Conservation (phyloP, 2,329 filamentous ascomycete genomes). For the Botrytis sinoallii region DNA sequence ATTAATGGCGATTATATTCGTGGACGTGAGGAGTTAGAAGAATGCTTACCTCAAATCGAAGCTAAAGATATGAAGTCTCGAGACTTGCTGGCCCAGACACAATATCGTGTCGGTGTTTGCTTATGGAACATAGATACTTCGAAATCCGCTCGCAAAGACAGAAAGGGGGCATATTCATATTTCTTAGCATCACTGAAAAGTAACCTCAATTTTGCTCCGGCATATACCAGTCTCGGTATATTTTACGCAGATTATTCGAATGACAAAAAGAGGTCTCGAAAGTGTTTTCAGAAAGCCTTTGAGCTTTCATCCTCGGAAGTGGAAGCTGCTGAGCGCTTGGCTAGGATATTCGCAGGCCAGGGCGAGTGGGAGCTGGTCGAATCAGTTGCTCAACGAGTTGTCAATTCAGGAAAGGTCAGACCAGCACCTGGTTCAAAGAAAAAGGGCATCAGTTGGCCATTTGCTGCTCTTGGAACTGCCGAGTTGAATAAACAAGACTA, state of each 20-base stretch:
- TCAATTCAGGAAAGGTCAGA: constrained; percentile 91
- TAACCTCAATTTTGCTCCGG: constrained; percentile 82
- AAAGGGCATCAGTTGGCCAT: constrained; percentile 93
- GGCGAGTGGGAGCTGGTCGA: constrained; percentile 97
- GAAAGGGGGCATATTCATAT: constrained; percentile 76
- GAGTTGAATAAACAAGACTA: constrained; percentile 95
- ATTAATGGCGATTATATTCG: constrained; percentile 70
- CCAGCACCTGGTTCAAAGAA: constrained; percentile 90
- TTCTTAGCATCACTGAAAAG: constrained; percentile 83
- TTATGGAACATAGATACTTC: constrained; percentile 81
- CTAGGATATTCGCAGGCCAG: constrained; percentile 80
- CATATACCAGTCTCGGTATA: constrained; percentile 85
- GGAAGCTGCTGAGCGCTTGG: constrained; percentile 80
- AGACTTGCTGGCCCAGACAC: constrained; percentile 78
- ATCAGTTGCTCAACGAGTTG: constrained; percentile 81
- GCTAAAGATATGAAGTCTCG: constrained; percentile 56
- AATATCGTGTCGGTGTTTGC: constrained; percentile 84
- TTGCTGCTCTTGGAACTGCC: constrained; percentile 87
- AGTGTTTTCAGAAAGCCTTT: constrained; percentile 94
- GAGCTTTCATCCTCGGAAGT: constrained; percentile 87
- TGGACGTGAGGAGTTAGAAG: constrained; percentile 68
- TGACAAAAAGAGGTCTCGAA: constrained; percentile 81
- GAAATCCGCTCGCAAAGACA: constrained; percentile 70
- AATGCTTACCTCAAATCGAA: constrained; percentile 63
- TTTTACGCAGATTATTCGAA: constrained; percentile 90